These are phyloP conservation scores for Penicillium canariense DNA, from an alignment of 495 filamentous ascomycete species.

Conservation along the genomic window DNA sequence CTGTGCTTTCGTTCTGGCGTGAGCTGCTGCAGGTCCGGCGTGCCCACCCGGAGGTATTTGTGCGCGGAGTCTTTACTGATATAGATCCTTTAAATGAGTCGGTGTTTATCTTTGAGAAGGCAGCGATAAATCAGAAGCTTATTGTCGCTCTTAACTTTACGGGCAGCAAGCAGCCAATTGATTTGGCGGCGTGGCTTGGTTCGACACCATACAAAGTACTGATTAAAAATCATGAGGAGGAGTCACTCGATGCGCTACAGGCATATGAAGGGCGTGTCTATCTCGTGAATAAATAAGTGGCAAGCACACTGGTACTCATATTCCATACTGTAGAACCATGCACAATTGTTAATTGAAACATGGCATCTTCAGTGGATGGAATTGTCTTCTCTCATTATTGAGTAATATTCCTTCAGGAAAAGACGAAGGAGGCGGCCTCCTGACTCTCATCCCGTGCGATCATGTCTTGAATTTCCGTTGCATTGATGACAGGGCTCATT, in stretches of 20 bases:
- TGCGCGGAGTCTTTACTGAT: constrained; percentile 45
- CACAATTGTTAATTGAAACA: too few relatives aligned
- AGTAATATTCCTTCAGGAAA: too few relatives aligned
- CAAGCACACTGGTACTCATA: too few relatives aligned
- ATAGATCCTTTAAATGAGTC: constrained; percentile 34
- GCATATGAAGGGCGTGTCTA: constrained; percentile 26
- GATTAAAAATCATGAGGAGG: constrained; percentile 16
- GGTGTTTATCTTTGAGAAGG: constrained; percentile 32
- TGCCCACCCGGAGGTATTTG: constrained; percentile 40
- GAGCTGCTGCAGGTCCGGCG: constrained; percentile 41
- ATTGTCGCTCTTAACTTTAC: constrained; percentile 27
- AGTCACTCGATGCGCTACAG: constrained; percentile 13
- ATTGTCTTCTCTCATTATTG: too few relatives aligned
- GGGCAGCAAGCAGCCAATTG: constrained; percentile 16
- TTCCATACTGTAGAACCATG: too few relatives aligned
- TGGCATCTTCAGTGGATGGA: too few relatives aligned
- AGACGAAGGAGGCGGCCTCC: background rate
- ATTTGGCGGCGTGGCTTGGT: constrained; percentile 19
- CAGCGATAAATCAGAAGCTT: constrained; percentile 5
- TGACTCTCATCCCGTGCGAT: constrained; percentile 11
- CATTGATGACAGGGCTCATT: constrained; percentile 30
- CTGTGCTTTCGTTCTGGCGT: constrained; percentile 49
- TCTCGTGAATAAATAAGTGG: constrained; percentile 14
- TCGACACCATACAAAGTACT: constrained; percentile 5
- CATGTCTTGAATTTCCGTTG: constrained; percentile 17